These are phyloP conservation scores for Combretum micranthum DNA, from an alignment of 345 rosid genomes.

Conservation along the genomic window DNA sequence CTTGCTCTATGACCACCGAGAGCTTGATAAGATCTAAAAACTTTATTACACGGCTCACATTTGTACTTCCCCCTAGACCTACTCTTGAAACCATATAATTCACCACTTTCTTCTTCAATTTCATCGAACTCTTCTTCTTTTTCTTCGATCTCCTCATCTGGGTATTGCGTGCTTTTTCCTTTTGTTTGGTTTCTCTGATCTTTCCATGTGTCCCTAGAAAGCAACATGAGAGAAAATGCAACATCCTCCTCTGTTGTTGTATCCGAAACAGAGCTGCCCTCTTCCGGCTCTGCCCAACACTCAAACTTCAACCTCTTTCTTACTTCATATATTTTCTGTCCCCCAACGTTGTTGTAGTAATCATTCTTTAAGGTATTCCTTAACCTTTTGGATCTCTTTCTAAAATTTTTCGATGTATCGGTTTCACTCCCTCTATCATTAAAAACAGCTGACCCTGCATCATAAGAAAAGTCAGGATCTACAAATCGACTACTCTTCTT, in stretches of 20 bases:
- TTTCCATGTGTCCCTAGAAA: conserved; percentile 81
- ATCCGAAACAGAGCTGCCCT: conserved; percentile 69
- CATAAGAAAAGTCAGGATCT: conserved; percentile 57
- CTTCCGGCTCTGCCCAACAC: conserved; percentile 45
- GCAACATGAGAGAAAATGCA: conserved; percentile 90
- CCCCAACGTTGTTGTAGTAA: conserved; percentile 9
- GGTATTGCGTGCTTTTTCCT: background rate
- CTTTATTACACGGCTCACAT: conserved; percentile 79
- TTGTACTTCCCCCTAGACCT: conserved; percentile 43
- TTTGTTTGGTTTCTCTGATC: conserved; percentile 10
- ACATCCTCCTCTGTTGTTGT: conserved; percentile 81
- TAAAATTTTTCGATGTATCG: conserved; percentile 60
- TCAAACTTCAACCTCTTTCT: conserved; percentile 12
- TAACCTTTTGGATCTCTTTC: conserved; percentile 60
- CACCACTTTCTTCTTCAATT: conserved; percentile 29
- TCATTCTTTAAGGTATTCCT: conserved; percentile 11
- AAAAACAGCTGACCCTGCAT: conserved; percentile 42
- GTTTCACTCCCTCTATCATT: conserved; percentile 79
- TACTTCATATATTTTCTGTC: conserved; percentile 15
- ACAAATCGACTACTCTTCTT: conserved; percentile 44
- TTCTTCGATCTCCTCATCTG: background rate
- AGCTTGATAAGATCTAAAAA: conserved; percentile 87
- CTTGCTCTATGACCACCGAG: conserved; percentile 92
- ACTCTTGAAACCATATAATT: conserved; percentile 30
- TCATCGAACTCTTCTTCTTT: conserved; percentile 20